phyloP scores from a whole-genome alignment of 371 early-diverging fungal species.

The Mucor plumbeus region DNA sequence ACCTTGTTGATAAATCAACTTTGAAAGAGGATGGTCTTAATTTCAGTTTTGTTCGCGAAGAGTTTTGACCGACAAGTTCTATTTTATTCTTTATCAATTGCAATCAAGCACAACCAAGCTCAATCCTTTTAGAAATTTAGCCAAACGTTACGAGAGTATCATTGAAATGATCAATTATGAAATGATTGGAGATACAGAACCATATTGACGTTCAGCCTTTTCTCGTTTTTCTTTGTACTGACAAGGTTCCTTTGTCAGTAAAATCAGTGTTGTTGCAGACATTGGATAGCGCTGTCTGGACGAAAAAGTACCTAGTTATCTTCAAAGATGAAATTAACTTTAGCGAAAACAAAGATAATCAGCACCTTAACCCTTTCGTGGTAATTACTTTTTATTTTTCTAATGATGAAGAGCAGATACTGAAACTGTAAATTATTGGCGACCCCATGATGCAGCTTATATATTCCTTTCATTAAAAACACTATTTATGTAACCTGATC shows the following conservation, averaged over 20 bases:
- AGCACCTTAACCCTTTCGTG: too few species aligned
- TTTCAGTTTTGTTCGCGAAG: conserved; percentile 20
- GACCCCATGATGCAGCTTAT: too few species aligned
- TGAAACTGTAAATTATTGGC: too few species aligned
- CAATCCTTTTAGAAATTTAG: conserved; percentile 21
- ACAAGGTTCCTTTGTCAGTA: conserved; percentile 14
- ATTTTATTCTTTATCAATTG: conserved; percentile 20
- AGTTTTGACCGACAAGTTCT: not conserved
- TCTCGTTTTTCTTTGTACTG: conserved; percentile 22
- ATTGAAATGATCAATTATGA: conserved; percentile 12
- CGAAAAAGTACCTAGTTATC: conserved; percentile 9
- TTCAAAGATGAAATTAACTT: too few species aligned
- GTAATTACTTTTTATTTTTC: too few species aligned
- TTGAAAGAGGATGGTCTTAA: conserved; percentile 20
- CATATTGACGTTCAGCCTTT: conserved; percentile 15
- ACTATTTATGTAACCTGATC: too few species aligned
- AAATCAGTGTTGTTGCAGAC: conserved; percentile 11
- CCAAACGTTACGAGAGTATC: conserved; percentile 12
- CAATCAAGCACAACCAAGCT: conserved; percentile 16
- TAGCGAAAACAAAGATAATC: too few species aligned
- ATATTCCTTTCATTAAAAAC: too few species aligned
- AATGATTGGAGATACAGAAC: conserved; percentile 17
- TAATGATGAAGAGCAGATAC: too few species aligned
- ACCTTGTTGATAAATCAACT: conserved; percentile 19
- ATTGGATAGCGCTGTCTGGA: conserved; percentile 10